Conservation (phyloP, 2,329 filamentous ascomycete genomes). For the Claviceps citrina region DNA sequence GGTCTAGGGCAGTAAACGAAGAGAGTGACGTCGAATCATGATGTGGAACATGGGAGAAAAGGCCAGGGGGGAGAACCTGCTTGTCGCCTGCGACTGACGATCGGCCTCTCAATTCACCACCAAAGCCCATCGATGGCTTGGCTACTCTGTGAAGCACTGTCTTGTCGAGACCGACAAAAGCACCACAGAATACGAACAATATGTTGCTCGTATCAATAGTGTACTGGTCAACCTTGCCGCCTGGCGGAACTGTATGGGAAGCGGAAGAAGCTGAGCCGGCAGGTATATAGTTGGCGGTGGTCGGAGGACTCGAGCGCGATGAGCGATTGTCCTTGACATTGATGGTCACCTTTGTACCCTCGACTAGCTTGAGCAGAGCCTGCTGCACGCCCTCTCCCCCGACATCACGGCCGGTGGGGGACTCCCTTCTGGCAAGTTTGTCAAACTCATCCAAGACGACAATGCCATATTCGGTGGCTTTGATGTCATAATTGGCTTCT, state of each 20-base stretch:
- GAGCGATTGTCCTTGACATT: slow-evolving; percentile 68
- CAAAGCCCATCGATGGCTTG: slow-evolving; percentile 77
- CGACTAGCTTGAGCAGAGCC: slow-evolving; percentile 85
- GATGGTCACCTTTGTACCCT: slow-evolving; percentile 84
- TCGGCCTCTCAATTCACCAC: slow-evolving; percentile 56
- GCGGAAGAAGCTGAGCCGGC: slow-evolving; percentile 28
- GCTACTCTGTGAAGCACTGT: slow-evolving; percentile 74
- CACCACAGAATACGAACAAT: slow-evolving; percentile 89
- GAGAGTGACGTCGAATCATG: slow-evolving; percentile 24
- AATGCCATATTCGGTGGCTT: slow-evolving; percentile 75
- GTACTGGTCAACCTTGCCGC: slow-evolving; percentile 44
- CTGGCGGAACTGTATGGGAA: slow-evolving; percentile 29
- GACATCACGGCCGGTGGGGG: slow-evolving; percentile 81
- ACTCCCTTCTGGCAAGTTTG: slow-evolving; percentile 83
- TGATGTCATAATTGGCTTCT: slow-evolving; percentile 77
- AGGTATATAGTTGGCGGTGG: slow-evolving; percentile 37
- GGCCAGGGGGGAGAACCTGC: slow-evolving; percentile 49
- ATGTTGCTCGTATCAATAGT: slow-evolving; percentile 90
- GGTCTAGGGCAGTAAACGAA: slow-evolving; percentile 46
- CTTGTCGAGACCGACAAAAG: slow-evolving; percentile 86
- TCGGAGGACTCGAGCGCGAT: slow-evolving; percentile 34
- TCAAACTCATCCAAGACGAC: slow-evolving; percentile 95
- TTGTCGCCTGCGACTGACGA: slow-evolving; percentile 32
- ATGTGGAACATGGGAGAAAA: slow-evolving; percentile 42
- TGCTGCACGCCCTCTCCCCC: slow-evolving; percentile 95